phyloP scores from a whole-genome alignment of 2,329 filamentous ascomycete species.

The Nemania sp. region DNA sequence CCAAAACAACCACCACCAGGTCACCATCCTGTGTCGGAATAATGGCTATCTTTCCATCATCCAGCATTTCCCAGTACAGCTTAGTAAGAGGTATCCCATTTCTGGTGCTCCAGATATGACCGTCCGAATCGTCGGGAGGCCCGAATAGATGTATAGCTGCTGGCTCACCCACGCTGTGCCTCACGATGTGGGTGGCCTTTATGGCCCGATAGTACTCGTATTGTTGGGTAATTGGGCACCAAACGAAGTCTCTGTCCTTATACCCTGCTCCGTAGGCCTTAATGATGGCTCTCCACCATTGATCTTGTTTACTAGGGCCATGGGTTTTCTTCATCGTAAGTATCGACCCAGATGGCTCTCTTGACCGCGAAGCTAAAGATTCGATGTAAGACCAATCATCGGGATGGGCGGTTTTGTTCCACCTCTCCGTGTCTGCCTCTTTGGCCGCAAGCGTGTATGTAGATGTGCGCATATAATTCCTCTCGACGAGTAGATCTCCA shows the following conservation, averaged over 20 bases:
- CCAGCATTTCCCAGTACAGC: conserved; percentile 9
- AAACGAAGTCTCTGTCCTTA: conserved; percentile 1
- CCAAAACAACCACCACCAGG: conserved; percentile 15
- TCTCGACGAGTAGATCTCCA: conserved; percentile 11
- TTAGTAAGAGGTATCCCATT: conserved; percentile 11
- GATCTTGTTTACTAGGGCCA: conserved; percentile 12
- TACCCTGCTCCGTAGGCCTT: conserved; percentile 13
- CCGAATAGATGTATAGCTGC: conserved; percentile 17
- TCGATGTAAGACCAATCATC: conserved; percentile 17
- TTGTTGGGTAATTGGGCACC: conserved; percentile 15
- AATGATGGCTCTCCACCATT: conserved; percentile 13
- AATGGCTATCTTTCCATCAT: conserved; percentile 19
- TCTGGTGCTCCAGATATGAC: conserved; percentile 15
- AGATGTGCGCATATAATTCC: conserved; percentile 13
- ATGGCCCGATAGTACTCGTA: conserved; percentile 5
- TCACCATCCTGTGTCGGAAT: conserved; percentile 14
- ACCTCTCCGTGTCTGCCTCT: conserved; percentile 13
- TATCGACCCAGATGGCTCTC: conserved; percentile 8
- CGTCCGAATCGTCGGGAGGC: conserved; percentile 5
- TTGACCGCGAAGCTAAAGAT: not conserved
- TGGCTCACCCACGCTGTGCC: conserved; percentile 14
- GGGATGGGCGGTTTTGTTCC: conserved; percentile 15
- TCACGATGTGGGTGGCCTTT: conserved; percentile 17
- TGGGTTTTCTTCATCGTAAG: conserved; percentile 8
- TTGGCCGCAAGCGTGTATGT: conserved; percentile 15